Evolutionary conservation across 2,329 filamentous ascomycete species (phyloP), one percentile per base, ranked within the genome.

Genomic region (Curvularia hawaiiensis): DNA sequence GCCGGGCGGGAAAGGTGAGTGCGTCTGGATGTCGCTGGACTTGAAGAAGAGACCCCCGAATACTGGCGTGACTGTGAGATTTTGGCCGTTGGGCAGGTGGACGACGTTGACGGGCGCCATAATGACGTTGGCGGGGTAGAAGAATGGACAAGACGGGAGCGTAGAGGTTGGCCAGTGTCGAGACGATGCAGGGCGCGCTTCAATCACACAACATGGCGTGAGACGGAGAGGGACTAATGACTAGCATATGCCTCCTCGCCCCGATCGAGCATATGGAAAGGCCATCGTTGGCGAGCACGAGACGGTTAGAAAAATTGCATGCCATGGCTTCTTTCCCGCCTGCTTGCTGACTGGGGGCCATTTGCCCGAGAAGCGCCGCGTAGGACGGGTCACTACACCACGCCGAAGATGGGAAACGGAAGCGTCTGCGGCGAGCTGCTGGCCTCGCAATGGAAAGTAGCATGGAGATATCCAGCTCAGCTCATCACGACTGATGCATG

Each of bases 31-130:
- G 60, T 95, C 89, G 72, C 91, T 89, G 56, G 88, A 86, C 75
- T 93, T 95, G 86, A 97, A 97, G 69, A 89, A 91, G 54, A 95
- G 83, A 31, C 94, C 94, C n/a, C 90, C 92, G 74, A 97, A 97
- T 26, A 97, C 91, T 0, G 92, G 90, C 14, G 87, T 87, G 31
- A 96, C 90, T 3, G 88, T 89, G 71, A 95, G 85, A 63, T 84
- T 88, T 78, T 95, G 91, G 70, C 93, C 94, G 78, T 97, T 96
- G 47, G 94, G 94, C 65, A 98, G 82, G 75, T 90, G 85, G 58
- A 93, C 82, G 46, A 84, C 71, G 28, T 78, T 76, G 45, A 63
- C 63, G 48, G 76, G 78, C 22, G 78, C 71, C 75, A 81, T 81
- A 62, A 62, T 53, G 53, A 60, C 61, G 66, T 67, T 65, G 62